Percentiles rank a stretch among this genome's conserved stretches.
Evolutionary conservation across 768 basidiomycete genomes (phyloP).

Genomic region (Lentinula boryana): DNA sequence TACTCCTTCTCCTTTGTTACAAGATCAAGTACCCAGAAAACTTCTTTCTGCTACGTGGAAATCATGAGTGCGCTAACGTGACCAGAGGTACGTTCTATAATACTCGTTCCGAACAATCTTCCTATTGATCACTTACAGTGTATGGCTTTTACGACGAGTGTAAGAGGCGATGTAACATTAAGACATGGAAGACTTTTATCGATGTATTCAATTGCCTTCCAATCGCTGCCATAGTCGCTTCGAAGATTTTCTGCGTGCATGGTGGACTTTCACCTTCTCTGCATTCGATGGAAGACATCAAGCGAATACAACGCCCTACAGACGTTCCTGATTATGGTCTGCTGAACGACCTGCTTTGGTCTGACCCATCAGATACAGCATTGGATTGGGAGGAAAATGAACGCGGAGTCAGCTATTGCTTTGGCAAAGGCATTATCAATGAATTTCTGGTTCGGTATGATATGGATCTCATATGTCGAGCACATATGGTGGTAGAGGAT

Average conservation of each 20-base stretch:
- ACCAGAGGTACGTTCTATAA: constrained; percentile 72
- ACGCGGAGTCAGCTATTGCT: constrained; percentile 97
- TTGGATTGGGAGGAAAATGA: constrained; percentile 99
- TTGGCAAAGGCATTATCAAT: constrained; percentile 95
- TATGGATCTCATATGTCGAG: constrained; percentile 99
- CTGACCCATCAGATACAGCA: constrained; percentile 96
- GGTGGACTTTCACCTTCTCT: constrained; percentile 91
- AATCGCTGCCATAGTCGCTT: constrained; percentile 96
- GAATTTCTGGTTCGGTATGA: constrained; percentile 93
- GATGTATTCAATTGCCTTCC: constrained; percentile 99
- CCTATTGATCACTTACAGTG: constrained; percentile 42
- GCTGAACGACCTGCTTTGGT: constrained; percentile 96
- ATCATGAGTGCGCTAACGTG: constrained; percentile 99
- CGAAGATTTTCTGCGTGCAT: constrained; percentile 99
- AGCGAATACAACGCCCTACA: constrained; percentile 94
- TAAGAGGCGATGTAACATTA: constrained; percentile 98
- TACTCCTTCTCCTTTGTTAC: constrained; percentile 93
- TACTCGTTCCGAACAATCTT: constrained; percentile 6
- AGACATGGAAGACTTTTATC: constrained; percentile 99
- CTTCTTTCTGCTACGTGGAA: constrained; percentile 95
- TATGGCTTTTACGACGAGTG: constrained; percentile 99
- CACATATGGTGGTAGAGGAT: constrained; percentile 99
- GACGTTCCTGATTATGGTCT: constrained; percentile 98
- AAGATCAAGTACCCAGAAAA: constrained; percentile 99
- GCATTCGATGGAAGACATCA: constrained; percentile 97